Evolutionary conservation across 345 rosid species (phyloP), one percentile per base, ranked within the genome.

Genomic region (Salix brachista): DNA sequence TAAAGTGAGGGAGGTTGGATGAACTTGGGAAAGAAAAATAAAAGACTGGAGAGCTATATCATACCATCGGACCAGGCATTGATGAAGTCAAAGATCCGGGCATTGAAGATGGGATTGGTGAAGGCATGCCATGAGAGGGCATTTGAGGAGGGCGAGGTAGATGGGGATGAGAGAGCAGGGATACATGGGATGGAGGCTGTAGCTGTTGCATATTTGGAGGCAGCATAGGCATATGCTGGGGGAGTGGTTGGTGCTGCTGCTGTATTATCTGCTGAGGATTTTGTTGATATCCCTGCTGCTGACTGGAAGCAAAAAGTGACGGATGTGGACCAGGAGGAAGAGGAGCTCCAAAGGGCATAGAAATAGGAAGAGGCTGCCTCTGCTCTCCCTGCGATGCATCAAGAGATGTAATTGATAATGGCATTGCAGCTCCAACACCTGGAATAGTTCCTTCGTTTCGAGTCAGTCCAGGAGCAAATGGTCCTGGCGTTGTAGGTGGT

Each of bases 301-400:
- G 99, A 86, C 86, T 84, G 78, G 77, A 81, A 62, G 89, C 83
- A 71, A 88, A 89, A 79, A 93, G 94, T 23, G 99, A 96, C 58
- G 98, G 99, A 85, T 93, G 99, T 64, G 99, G 99, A 74, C 97
- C 98, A 65, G 95, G 97, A 76, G 99, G 98, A 17, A 96, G 89
- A 74, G 99, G 99, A 50, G 90, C 93, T 71, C 97, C 94, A 73
- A 85, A 72, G 70, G 94, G 87, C 88, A 89, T 83, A 18, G 97
- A 85, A 69, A 85, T 85, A 25, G 89, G 86, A 84, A 83, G 89
- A 75, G 86, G 78, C 78, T 89, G 98, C 79, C 85, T 91, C 85
- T 89, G 96, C 52, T 92, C 99, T 77, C 98, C 99, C 77, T 89
- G 99, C 65, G 94, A 84, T 71, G 77, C 80, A 86, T 93, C 97